phyloP scores from a whole-genome alignment of 805 yeast genomes.

The Ogataea nakhonphanomensis region DNA sequence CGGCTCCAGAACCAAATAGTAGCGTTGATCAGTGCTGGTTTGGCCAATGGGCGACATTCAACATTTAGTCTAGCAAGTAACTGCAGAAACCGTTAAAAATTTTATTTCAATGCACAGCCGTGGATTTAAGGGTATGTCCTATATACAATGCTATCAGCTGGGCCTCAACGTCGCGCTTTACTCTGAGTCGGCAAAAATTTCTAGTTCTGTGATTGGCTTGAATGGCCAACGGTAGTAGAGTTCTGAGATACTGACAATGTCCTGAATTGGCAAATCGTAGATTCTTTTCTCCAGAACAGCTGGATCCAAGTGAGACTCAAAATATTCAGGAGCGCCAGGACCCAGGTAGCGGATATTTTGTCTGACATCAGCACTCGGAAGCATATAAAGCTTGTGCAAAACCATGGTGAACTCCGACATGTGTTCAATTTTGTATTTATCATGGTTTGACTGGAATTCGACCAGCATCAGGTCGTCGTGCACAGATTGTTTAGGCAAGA shows the following conservation, averaged over 20 bases:
- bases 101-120: slow-evolving; percentile 6
- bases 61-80: slow-evolving; percentile 4
- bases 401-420: slow-evolving; percentile 66
- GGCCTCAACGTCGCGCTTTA: neutral
- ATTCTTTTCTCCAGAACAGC: slow-evolving; percentile 44
- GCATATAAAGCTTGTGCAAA: slow-evolving; percentile 54
- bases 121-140: neutral
- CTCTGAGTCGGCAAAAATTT: slow-evolving; percentile 17
- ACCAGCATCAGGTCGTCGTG: slow-evolving; percentile 29
- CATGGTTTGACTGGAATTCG: slow-evolving; percentile 31
- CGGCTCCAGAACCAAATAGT: slow-evolving; percentile 57
- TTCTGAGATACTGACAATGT: slow-evolving; percentile 49
- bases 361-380: slow-evolving; percentile 39
- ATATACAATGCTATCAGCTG: neutral
- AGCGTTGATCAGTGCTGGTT: neutral
- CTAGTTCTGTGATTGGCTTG: slow-evolving; percentile 46
- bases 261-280: slow-evolving; percentile 48
- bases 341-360: slow-evolving; percentile 56
- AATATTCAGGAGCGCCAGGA: slow-evolving; percentile 72
- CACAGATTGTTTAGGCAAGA: slow-evolving; percentile 21
- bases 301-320: slow-evolving; percentile 31
- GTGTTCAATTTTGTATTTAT: slow-evolving; percentile 31
- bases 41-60: slow-evolving; percentile 5
- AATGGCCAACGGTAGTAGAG: slow-evolving; percentile 78
- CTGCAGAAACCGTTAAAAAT: slow-evolving; percentile 5